Evolutionary conservation across 2,329 filamentous ascomycete species (phyloP).

Genomic region (Venturia aucupariae): DNA sequence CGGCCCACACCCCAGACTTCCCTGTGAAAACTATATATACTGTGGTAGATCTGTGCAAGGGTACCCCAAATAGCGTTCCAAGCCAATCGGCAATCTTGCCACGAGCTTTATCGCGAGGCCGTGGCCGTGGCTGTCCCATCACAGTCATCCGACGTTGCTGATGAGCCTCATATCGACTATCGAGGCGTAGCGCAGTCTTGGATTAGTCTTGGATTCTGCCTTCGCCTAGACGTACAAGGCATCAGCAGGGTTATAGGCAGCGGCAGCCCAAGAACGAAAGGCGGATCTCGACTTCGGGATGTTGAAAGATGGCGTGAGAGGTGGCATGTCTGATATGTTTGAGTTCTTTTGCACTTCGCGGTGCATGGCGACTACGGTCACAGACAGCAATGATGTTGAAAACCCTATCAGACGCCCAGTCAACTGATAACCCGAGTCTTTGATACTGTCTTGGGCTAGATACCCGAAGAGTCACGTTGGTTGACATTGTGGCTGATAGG

Average conservation of each 20-base stretch:
- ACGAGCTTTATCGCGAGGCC: background rate
- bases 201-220: background rate
- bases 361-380: background rate
- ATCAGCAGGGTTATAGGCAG: background rate
- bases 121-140: background rate
- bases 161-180: background rate
- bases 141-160: background rate
- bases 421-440: background rate
- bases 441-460: background rate
- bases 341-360: background rate
- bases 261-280: background rate
- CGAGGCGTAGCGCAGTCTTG: background rate
- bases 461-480: slow-evolving; percentile 1
- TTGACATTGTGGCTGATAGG: background rate
- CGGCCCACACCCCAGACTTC: background rate
- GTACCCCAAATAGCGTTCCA: background rate
- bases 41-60: background rate
- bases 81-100: background rate
- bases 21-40: background rate
- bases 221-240: background rate
- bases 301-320: background rate
- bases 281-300: background rate
- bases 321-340: too few relatives aligned
- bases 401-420: background rate
- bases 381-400: background rate